A percentile compares a stretch with the other conserved stretches of the same genome.
phyloP scores from a whole-genome alignment of 2,329 filamentous ascomycete species.

The Dothiorella sarmentorum region DNA sequence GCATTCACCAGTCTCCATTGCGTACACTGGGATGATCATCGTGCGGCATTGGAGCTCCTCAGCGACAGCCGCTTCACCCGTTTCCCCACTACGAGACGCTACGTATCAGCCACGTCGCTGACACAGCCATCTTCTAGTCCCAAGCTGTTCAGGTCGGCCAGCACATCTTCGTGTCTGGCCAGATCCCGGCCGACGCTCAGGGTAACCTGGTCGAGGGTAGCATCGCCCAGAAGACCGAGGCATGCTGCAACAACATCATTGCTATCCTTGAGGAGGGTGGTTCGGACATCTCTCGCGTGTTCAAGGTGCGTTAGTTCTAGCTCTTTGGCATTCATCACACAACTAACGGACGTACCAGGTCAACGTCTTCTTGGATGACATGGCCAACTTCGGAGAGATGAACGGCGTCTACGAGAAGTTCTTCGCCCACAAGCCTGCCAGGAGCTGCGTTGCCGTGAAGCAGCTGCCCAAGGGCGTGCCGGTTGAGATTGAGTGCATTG shows the following conservation, averaged over 20 bases:
- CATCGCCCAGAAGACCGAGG: constrained; percentile 66
- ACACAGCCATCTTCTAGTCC: constrained; percentile 29
- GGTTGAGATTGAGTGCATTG: constrained; percentile 88
- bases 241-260: constrained; percentile 74
- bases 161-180: constrained; percentile 68
- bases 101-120: constrained; percentile 2
- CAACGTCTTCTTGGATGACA: constrained; percentile 81
- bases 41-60: background rate
- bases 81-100: background rate
- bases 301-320: constrained; percentile 79
- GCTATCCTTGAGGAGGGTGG: constrained; percentile 80
- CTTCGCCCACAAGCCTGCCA: constrained; percentile 78
- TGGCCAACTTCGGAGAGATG: constrained; percentile 84
- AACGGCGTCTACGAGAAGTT: constrained; percentile 82
- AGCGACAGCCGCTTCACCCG: background rate
- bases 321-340: too few species aligned
- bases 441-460: constrained; percentile 87
- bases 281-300: constrained; percentile 71
- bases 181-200: constrained; percentile 68
- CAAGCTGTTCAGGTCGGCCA: constrained; percentile 65
- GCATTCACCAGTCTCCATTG: background rate
- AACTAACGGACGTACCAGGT: constrained; percentile 30
- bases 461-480: constrained; percentile 81
- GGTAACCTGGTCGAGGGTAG: constrained; percentile 61
- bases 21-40: background rate